phyloP scores from a whole-genome alignment of 257 asterid species.

The Handroanthus guayacan region DNA sequence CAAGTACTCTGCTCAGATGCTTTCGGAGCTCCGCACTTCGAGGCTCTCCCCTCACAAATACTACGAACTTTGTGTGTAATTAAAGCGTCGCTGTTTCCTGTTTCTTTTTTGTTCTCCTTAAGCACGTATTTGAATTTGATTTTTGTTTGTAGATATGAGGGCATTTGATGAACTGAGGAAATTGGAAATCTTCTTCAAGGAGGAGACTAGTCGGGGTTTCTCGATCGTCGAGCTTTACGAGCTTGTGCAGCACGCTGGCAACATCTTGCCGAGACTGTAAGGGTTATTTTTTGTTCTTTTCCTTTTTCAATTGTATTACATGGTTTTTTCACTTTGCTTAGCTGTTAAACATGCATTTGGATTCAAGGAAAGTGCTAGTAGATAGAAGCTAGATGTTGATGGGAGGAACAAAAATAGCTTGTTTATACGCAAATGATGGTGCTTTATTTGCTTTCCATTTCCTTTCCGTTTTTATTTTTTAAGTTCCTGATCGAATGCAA shows the following conservation, averaged over 20 bases:
- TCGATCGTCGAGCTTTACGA: conserved; percentile 95
- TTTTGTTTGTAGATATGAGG: conserved; percentile 79
- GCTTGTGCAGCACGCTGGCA: conserved; percentile 99
- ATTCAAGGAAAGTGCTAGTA: conserved; percentile 21
- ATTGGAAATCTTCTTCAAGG: conserved; percentile 89
- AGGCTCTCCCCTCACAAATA: conserved; percentile 98
- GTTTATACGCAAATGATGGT: conserved; percentile 31
- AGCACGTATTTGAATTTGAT: conserved; percentile 21
- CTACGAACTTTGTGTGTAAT: conserved; percentile 78
- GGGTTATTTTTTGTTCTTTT: conserved; percentile 19
- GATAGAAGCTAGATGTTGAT: conserved; percentile 28
- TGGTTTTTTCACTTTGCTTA: neutral
- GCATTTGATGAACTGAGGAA: conserved; percentile 98
- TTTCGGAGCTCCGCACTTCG: conserved; percentile 97
- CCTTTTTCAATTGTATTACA: neutral
- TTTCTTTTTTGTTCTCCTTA: neutral
- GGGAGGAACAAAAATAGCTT: conserved; percentile 6
- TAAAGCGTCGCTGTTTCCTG: conserved; percentile 31
- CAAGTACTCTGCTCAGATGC: conserved; percentile 98
- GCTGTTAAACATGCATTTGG: conserved; percentile 24
- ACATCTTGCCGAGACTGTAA: conserved; percentile 94
- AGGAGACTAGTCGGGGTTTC: conserved; percentile 89
- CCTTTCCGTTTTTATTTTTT: neutral
- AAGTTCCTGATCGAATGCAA: conserved; percentile 16
- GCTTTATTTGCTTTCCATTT: conserved; percentile 13